Evolutionary conservation across 306 rosid genomes (phyloP).

Genomic region (Quercus wislizeni): DNA sequence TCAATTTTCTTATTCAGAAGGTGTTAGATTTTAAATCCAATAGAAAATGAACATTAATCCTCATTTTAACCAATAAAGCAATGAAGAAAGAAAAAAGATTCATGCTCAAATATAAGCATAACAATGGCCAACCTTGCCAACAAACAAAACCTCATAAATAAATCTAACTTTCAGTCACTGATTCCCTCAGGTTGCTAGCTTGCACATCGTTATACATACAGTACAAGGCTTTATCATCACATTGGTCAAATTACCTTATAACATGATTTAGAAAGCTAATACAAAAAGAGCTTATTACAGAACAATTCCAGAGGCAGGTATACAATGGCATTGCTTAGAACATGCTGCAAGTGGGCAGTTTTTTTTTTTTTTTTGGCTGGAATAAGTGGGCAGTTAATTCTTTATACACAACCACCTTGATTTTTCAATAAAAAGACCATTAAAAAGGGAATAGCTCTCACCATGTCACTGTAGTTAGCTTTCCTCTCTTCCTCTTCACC

Average conservation of each 20-base stretch:
- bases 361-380: too few relatives aligned
- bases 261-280: not conserved
- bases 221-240: not conserved
- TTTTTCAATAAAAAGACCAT: not conserved
- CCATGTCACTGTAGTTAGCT: slow-evolving; percentile 88
- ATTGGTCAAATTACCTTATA: not conserved
- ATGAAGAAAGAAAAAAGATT: not conserved
- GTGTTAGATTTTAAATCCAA: slow-evolving; percentile 4
- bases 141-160: not conserved
- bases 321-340: not conserved
- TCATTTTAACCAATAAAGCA: slow-evolving; percentile 2
- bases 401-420: not conserved
- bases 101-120: not conserved
- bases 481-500: slow-evolving; percentile 83
- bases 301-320: not conserved
- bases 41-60: not conserved
- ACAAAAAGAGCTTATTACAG: not conserved
- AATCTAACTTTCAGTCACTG: not conserved
- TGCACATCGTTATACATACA: too few relatives aligned
- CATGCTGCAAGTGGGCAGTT: not conserved
- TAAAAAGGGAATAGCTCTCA: slow-evolving; percentile 36
- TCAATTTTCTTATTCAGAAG: slow-evolving; percentile 8
- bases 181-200: not conserved
- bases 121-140: not conserved
- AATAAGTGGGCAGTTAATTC: not conserved